Base-by-base conservation (phyloP, 371 early-diverging fungal species). In the Mucor sp. region DNA sequence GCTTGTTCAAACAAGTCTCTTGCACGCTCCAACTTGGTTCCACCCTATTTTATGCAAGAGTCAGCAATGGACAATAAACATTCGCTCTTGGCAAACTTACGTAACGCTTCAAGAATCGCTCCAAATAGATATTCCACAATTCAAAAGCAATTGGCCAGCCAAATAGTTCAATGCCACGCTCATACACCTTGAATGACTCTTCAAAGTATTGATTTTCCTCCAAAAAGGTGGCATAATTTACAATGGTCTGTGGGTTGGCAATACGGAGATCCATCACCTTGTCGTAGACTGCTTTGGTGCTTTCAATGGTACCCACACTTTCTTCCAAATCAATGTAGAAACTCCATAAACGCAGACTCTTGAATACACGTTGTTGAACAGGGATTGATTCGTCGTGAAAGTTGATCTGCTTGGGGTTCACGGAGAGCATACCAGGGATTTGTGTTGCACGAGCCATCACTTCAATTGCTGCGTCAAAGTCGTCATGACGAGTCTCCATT, bases 1-100 rank as follows among this genome's bases (percentile, higher is more conserved):
- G 99, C 96, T 74, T 96, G 94, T 78, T 98, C 99, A 69, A 96
- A 97, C 62, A 99, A 83, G 74, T 98, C 99, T 74, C 99, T 87
- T 0, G 97, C 84, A 15, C 99, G 89, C 76, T 98, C 99, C 4
- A 98, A 74, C 72, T 95, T 94, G 6, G 88, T 67, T 35, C 93
- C 94, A 41, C 90, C 93, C 86, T 94, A 74, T 21, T 15, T 19
- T 47, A 32, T 39, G 39, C 43, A 25, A 25, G 21, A 21, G 0
- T 23, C 2, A 33, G 50, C 25, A 23, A 11, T 23, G 1, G 23
- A 50, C 2, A 23, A 50, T 19, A 5, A 47, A 2, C 4, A 50
- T 25, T 50, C 37, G 12, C 23, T 25, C 23, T 3, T 15, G 56
- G 56, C 6, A 14, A 2, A 78, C 87, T 81, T 84, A 86, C 88